Base-by-base conservation (phyloP, 495 filamentous ascomycete species). In the Tuber melanosporum region DNA sequence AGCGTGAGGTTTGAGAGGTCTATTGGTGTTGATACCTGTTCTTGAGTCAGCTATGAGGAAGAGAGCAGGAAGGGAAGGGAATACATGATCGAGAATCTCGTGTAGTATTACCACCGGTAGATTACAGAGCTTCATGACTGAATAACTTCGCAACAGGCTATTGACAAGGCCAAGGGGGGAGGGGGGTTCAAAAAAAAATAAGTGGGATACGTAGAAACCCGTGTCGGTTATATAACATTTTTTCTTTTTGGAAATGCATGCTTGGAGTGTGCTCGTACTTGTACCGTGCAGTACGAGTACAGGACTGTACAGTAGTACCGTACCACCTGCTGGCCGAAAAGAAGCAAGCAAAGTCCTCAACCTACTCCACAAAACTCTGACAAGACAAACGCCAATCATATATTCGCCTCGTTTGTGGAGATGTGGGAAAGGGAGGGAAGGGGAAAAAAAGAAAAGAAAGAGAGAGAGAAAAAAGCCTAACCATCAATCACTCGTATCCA, bases 41-140 rank as follows among this genome's bases (percentile, higher is more conserved):
- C 70, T 39, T 1, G 41, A 22, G 20, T 39, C 6, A 41, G 39
- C 15, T 43, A 42, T 71, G n/a, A 20, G 22, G 15, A 39, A 74
- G 46, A 39, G 62, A 43, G 52, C 42, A 41, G 70, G 62, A 69
- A 49, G 41, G 22, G 52, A 42, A 36, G n/a, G 46, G n/a, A 70
- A 26, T 69, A 44, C 62, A 43, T 73, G 32, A 45, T 74, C 73
- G 36, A 74, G 39, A 70, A 74, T 70, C 20, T 43, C 36, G 32
- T 43, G 36, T 14, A 70, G n/a, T 36, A 70, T 74, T 43, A 66
- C 57, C 57, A 36, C 57, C 1, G 57, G 57, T 36, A 66, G 15
- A 66, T 66, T 36, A 66, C 57, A 66, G 57, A 66, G 57, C 57
- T 66, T 66, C 57, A 66, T 66, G 26, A 66, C 57, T 66, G 26